A percentile compares a stretch with the other conserved stretches of the same genome.
Evolutionary conservation across 2,329 filamentous ascomycete genomes (phyloP).

Genomic region (Parafenestella ontariensis): DNA sequence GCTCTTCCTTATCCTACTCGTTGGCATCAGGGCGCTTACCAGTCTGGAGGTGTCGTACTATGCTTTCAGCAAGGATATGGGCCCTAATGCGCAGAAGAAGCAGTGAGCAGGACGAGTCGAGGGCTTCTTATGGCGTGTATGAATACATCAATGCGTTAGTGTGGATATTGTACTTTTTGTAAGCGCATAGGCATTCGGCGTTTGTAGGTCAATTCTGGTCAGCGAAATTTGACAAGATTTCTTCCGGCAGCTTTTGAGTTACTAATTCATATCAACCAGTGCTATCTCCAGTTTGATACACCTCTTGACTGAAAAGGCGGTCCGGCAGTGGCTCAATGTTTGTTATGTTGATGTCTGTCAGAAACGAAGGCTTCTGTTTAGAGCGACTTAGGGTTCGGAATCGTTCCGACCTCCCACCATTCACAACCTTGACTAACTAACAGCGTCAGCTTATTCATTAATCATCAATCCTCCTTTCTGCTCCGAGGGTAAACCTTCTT

Average conservation of each 20-base stretch:
- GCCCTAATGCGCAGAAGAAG: conserved; percentile 86
- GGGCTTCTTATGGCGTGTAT: background rate
- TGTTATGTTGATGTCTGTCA: background rate
- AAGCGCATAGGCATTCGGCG: conserved; percentile 24
- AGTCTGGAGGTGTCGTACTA: conserved; percentile 91
- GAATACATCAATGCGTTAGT: conserved; percentile 2
- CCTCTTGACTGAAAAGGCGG: no score
- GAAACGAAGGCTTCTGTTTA: background rate
- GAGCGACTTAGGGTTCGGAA: background rate
- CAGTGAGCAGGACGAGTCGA: conserved; percentile 52
- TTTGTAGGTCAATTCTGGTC: conserved; percentile 8
- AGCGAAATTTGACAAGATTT: background rate
- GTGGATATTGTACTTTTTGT: conserved; percentile 18
- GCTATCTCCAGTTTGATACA: no score
- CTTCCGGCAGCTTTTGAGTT: no score
- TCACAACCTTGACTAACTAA: background rate
- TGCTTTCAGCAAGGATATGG: conserved; percentile 96
- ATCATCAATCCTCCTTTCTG: background rate
- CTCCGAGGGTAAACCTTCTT: background rate
- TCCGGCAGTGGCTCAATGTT: background rate
- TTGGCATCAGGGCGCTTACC: conserved; percentile 76
- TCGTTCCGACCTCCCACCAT: background rate
- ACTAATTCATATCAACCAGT: no score
- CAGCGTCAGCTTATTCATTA: background rate
- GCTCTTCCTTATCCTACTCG: conserved; percentile 77